Conservation (phyloP, 2,329 filamentous ascomycete species). For the Reticulascus tulasneorum region DNA sequence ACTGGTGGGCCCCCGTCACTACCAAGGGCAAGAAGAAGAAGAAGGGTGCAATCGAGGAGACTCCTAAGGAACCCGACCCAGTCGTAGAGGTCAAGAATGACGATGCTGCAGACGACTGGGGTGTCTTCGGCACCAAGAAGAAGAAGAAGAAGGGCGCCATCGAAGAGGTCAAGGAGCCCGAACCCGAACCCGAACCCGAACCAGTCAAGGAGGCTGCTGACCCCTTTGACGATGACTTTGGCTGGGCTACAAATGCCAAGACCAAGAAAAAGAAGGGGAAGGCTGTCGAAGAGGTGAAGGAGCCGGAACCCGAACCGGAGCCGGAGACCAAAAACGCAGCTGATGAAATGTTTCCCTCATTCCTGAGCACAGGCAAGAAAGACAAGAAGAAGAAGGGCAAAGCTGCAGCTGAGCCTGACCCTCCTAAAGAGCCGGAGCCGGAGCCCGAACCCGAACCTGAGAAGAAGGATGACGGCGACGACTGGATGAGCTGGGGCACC, state of each 20-base stretch:
- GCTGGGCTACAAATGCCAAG: conserved; percentile 21
- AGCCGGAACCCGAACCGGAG: conserved; percentile 6
- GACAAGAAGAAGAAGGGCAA: conserved; percentile 28
- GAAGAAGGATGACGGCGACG: conserved; percentile 13
- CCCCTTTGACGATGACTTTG: conserved; percentile 8
- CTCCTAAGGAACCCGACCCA: conserved; percentile 5
- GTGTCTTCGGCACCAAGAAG: conserved; percentile 4
- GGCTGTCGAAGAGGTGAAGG: too few relatives aligned
- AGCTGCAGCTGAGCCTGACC: too few relatives aligned
- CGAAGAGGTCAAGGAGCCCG: conserved; percentile 6
- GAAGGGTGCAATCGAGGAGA: conserved; percentile 13
- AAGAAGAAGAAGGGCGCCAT: conserved; percentile 14
- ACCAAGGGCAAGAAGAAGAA: conserved; percentile 29
- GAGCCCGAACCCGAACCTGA: conserved; percentile 16
- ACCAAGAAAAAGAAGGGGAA: conserved; percentile 26
- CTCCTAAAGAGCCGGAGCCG: conserved; percentile 20
- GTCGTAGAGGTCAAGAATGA: conserved; percentile 4
- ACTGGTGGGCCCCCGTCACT: conserved; percentile 26
- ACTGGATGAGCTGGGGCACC: too few relatives aligned
- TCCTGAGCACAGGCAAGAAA: too few relatives aligned
- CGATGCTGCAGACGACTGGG: conserved; percentile 3
- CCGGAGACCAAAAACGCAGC: too few relatives aligned
- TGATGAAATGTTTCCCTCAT: too few relatives aligned
- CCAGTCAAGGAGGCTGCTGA: conserved; percentile 15
- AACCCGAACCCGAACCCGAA: conserved; percentile 9